A percentile compares a stretch with the other conserved stretches of the same genome.
Evolutionary conservation across 2,329 filamentous ascomycete species (phyloP).

Genomic region (Penicillium verrucosum): DNA sequence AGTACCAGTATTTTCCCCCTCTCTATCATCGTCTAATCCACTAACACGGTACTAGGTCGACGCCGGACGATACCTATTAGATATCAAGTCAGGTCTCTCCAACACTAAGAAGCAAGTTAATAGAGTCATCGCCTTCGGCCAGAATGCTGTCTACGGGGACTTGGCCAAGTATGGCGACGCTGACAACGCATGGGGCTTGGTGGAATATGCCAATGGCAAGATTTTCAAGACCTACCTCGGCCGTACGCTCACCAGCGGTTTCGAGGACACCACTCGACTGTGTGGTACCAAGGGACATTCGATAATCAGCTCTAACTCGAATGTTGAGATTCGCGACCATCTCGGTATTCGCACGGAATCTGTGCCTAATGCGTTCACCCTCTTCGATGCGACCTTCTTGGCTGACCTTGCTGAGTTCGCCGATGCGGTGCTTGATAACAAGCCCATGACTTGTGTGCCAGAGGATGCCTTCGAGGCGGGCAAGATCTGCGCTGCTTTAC

Average conservation of each 20-base stretch:
- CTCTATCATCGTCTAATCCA: not conserved
- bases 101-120: slow-evolving; percentile 16
- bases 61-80: slow-evolving; percentile 13
- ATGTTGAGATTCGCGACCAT: slow-evolving; percentile 15
- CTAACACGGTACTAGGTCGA: slow-evolving; percentile 9
- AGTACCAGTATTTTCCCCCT: slow-evolving; percentile 18
- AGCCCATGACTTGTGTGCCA: slow-evolving; percentile 13
- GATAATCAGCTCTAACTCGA: slow-evolving; percentile 14
- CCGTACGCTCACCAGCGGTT: slow-evolving; percentile 38
- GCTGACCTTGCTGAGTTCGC: slow-evolving; percentile 14
- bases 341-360: slow-evolving; percentile 12
- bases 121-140: slow-evolving; percentile 16
- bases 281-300: slow-evolving; percentile 36
- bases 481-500: slow-evolving; percentile 15
- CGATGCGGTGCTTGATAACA: slow-evolving; percentile 14
- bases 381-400: slow-evolving; percentile 13
- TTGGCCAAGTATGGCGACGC: slow-evolving; percentile 14
- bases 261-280: slow-evolving; percentile 34
- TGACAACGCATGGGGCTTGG: slow-evolving; percentile 32
- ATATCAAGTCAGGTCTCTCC: slow-evolving; percentile 12
- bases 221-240: slow-evolving; percentile 36
- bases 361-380: slow-evolving; percentile 15
- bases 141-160: slow-evolving; percentile 11
- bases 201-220: slow-evolving; percentile 40
- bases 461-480: slow-evolving; percentile 17